Base-by-base conservation (phyloP, 257 asterid genomes). In the Solanum dulcamara region DNA sequence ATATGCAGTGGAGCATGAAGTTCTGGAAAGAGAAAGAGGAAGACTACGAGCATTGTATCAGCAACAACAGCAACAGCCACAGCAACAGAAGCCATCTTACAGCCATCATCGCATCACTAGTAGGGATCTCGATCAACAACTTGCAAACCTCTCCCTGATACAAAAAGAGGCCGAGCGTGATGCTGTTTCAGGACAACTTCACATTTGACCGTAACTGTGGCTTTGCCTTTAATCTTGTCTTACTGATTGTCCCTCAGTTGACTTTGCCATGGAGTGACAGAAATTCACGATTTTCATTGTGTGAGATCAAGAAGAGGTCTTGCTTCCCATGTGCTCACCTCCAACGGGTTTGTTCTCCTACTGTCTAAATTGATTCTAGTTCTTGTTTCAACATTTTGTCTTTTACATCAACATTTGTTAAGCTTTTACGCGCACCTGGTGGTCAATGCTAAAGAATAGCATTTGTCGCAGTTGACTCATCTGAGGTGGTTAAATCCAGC, bases 1-100 rank as follows among this genome's bases (percentile, higher is more conserved):
- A 32, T 88, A 53, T 87, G 93, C 95, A 97, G 99, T 97, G 89
- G 99, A 97, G 91, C 98, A 95, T 81, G 98, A 95, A 35, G 94
- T 95, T 75, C 85, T 97, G 91, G 98, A 97, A 89, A 92, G 98
- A 90, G 98, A 97, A 90, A 91, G 89, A 4, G 94, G 89, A 84
- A 93, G 98, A 88, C 89, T 97, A 50, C 92, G 91, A 85, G 89
- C 89, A 88, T 81, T 95, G 81, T 93, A 93, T 90, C 92, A 88
- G 90, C 94, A 91, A 35, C 92, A 86, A 48, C 91, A 90, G 48
- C 91, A 85, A 62, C 93, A 50, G 26, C 85, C 85, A 85, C 86
- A 82, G 37, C 86, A 86, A 83, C 93, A 89, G 55, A 87, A 83
- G 86, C 87, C 67, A 40, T 81, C 93, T 70, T 83, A 95, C 57